Base-by-base conservation (phyloP, 352 stramenopile species). In the Phytophthora podocarpi region DNA sequence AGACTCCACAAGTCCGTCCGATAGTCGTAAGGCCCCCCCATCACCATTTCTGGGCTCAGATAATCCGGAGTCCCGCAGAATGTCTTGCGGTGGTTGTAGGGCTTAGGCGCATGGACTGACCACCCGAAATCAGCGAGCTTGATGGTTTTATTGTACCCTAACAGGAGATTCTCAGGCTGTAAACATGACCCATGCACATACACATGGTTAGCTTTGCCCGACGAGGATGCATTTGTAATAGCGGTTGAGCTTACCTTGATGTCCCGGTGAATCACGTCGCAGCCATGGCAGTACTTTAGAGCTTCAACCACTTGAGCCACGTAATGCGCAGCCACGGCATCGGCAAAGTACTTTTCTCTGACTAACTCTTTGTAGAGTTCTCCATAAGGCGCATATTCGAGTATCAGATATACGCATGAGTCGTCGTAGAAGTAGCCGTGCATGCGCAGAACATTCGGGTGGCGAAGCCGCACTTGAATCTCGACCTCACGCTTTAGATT, bases 61-160 rank as follows among this genome's bases (percentile, higher is more conserved):
- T 96, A 96, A 54, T 95, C 83, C 4, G 83, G 87, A 21, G 88
- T 96, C 2, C 88, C 88, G 42, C 88, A 96, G 31, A 94, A 92
- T 27, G 87, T 95, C 6, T 73, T 74, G 4, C 87, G 79, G 40
- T 70, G 61, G 27, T 80, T 72, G 52, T 80, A 74, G 1, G 86
- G 73, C n/a, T 78, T 76, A 2, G 80, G 78, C 0, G 85, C 88
- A 53, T 93, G 80, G 5, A 95, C 84, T 2, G 88, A 92, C 83
- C 87, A 93, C 7, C 88, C 88, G 35, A 96, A 96, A 56, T 96
- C 88, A 27, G 88, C 88, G 34, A 96, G 72, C 58, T 96, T 96
- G 39, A 96, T 77, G 5, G 73, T 83, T 48, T 89, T 72, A 30
- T 93, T 88, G 26, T 73, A 66, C 11, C 83, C 87, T 31, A 96